Base-by-base conservation (phyloP, 2,329 filamentous ascomycete genomes). In the Aspergillus nomiae region DNA sequence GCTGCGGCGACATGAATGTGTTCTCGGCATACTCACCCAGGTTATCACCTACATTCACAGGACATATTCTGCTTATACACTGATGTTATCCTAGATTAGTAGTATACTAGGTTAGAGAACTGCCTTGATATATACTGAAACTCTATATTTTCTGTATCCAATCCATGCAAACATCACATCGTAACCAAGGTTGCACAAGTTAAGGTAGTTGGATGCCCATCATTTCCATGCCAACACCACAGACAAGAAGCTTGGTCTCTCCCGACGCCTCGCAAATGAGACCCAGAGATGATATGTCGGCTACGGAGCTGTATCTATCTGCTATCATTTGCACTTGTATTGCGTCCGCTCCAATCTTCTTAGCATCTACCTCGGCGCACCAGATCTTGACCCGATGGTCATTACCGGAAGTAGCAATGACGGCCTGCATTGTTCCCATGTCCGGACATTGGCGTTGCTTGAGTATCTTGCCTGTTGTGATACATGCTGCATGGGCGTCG, bases 221-320 rank as follows among this genome's bases (percentile, higher is more conserved):
- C 61, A 82, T 67, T 65, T 85, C 82, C 77, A 84, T 81, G 1
- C 83, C 83, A 38, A 85, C 82, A 28, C 83, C 83, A 59, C 78
- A 80, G 1, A 84, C 68, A 50, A 85, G 57, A 56, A 84, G 60
- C 63, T 69, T 67, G 41, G 61, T 53, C 30, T 67, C 65, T 3
- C 59, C 63, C 24, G 50, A 30, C 14, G 59, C 50, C 7, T 66
- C 60, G 16, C 58, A 62, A 53, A 81, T 69, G 2, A 81, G 65
- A n/a, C 79, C 80, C 71, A 87, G 73, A 32, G 80, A 79, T 3
- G 85, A 83, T 21, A 86, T 80, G 74, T 88, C 86, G 16, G 85
- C 85, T 4, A 88, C 84, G 30, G 80, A 76, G 24, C 83, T 86
- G 63, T 79, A 80, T 53, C 65, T 63, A 58, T 80, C 72, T 7